Conservation (phyloP, 768 basidiomycete species). For the Rhodotorula babjevae region DNA sequence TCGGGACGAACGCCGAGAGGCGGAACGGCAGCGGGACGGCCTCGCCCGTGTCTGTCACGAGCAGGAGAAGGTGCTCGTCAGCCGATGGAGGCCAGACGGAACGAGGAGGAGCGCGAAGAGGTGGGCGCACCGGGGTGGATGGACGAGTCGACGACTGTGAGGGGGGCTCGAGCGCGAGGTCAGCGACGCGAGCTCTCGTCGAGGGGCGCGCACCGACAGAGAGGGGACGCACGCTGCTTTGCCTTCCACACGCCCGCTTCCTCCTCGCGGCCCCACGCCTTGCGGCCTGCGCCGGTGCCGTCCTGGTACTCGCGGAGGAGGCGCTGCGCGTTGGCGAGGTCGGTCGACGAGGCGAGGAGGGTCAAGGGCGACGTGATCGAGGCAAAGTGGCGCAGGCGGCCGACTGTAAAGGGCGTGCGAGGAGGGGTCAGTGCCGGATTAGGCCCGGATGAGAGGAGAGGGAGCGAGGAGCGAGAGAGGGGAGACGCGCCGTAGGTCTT, state of each 20-base stretch:
- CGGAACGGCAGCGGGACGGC: slow-evolving; percentile 50
- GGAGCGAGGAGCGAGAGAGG: neutral
- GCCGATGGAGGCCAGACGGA: neutral
- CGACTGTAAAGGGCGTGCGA: slow-evolving; percentile 14
- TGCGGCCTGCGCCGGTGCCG: slow-evolving; percentile 23
- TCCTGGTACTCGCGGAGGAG: slow-evolving; percentile 38
- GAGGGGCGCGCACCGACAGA: no score
- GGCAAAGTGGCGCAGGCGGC: slow-evolving; percentile 42
- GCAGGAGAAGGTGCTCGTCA: neutral
- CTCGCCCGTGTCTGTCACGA: slow-evolving; percentile 47
- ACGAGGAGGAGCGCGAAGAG: neutral
- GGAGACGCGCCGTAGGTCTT: slow-evolving; percentile 33
- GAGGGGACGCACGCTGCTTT: slow-evolving; percentile 37
- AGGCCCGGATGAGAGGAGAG: no score
- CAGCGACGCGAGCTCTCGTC: no score
- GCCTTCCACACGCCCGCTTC: slow-evolving; percentile 35
- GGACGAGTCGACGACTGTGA: slow-evolving; percentile 40
- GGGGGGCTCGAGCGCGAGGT: neutral
- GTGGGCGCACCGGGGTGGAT: slow-evolving; percentile 37
- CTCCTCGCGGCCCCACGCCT: slow-evolving; percentile 37
- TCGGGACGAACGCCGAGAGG: slow-evolving; percentile 51
- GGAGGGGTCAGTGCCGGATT: neutral
- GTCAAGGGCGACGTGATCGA: slow-evolving; percentile 43
- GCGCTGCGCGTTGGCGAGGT: slow-evolving; percentile 37
- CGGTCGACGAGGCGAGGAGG: slow-evolving; percentile 35